phyloP scores from a whole-genome alignment of 2,329 filamentous ascomycete genomes.

The Fusarium guadeloupense region DNA sequence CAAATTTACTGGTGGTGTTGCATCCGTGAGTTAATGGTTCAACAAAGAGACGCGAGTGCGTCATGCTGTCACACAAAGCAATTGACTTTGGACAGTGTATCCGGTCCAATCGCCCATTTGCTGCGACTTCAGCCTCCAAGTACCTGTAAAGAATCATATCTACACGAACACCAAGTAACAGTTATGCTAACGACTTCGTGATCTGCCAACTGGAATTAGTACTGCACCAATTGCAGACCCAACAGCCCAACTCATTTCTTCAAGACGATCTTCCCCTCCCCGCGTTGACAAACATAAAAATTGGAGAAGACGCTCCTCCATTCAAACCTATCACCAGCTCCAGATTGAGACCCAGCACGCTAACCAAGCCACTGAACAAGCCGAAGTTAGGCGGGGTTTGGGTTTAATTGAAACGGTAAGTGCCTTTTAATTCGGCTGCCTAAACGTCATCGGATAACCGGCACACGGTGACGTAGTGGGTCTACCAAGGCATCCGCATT shows the following conservation, averaged over 20 bases:
- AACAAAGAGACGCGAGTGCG: too few relatives aligned
- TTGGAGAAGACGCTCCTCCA: constrained; percentile 19
- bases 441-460: constrained; percentile 30
- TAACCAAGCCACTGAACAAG: constrained; percentile 18
- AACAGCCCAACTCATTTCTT: background rate
- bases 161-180: too few relatives aligned
- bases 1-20: too few relatives aligned
- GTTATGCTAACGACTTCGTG: too few relatives aligned
- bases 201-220: background rate
- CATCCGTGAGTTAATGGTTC: too few relatives aligned
- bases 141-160: too few relatives aligned
- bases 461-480: constrained; percentile 25
- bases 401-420: background rate
- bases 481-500: constrained; percentile 26
- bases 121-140: too few relatives aligned
- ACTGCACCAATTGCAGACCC: too few relatives aligned
- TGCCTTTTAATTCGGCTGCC: constrained; percentile 28
- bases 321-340: background rate
- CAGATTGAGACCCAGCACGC: background rate
- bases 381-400: constrained; percentile 21
- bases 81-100: background rate
- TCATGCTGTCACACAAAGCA: background rate
- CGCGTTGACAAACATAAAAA: background rate
- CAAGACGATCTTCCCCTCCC: too few relatives aligned
- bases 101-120: too few relatives aligned